Percentiles rank a stretch among this genome's conserved stretches.
These are phyloP conservation scores for Helichrysum umbraculigerum DNA, from an alignment of 129 eudicot genomes.

Conservation along the genomic window DNA sequence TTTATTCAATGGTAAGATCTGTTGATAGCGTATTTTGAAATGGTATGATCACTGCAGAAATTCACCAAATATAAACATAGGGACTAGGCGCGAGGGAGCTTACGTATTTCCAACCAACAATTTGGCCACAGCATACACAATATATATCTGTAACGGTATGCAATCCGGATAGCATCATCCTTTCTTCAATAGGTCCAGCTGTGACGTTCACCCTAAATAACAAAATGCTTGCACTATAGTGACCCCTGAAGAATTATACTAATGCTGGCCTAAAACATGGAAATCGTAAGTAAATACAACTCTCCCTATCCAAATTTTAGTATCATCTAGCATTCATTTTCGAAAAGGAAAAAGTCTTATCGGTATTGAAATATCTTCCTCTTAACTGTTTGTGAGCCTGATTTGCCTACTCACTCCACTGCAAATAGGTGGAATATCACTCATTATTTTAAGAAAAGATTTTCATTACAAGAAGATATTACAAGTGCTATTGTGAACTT, in stretches of 20 bases:
- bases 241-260: conserved; percentile 14
- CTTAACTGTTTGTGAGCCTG: conserved; percentile 27
- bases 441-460: neutral
- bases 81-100: conserved; percentile 8
- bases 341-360: neutral
- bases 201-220: conserved; percentile 68
- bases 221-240: conserved; percentile 26
- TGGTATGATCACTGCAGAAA: neutral
- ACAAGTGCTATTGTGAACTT: neutral
- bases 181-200: conserved; percentile 76
- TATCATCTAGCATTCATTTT: conserved; percentile 1
- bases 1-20: too few species aligned
- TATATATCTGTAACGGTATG: conserved; percentile 86
- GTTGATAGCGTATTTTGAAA: neutral
- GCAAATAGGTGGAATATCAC: conserved; percentile 27
- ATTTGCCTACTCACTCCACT: conserved; percentile 23
- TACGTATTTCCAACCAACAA: conserved; percentile 98
- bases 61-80: neutral
- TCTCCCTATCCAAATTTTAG: neutral
- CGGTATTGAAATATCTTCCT: conserved; percentile 3
- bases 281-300: neutral
- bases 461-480: conserved; percentile 1
- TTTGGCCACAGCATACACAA: conserved; percentile 92
- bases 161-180: conserved; percentile 85
- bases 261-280: neutral